phyloP scores from a whole-genome alignment of 345 rosid species.

The Physaria fendleri region DNA sequence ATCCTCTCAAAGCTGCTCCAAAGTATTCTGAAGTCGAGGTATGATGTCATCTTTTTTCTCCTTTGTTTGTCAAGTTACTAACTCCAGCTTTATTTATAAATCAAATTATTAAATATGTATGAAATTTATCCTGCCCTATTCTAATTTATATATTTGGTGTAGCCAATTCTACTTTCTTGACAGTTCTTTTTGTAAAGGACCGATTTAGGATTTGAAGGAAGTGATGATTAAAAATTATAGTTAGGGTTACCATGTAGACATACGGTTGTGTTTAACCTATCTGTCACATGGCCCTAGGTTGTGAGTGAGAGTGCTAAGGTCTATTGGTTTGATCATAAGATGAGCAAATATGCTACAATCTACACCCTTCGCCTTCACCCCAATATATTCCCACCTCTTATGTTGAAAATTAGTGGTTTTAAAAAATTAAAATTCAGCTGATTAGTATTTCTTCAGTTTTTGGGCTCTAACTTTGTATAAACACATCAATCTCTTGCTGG shows the following conservation, averaged over 20 bases:
- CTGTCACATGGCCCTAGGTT: neutral
- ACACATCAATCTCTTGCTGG: constrained; percentile 14
- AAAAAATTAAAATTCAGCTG: neutral
- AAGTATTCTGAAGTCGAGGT: constrained; percentile 75
- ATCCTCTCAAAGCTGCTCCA: constrained; percentile 34
- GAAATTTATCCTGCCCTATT: neutral
- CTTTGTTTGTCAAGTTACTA: neutral
- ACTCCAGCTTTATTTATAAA: neutral
- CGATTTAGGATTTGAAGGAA: neutral
- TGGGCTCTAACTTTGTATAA: neutral
- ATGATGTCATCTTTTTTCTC: neutral
- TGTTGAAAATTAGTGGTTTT: neutral
- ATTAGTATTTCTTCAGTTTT: constrained; percentile 4
- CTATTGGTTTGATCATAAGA: neutral
- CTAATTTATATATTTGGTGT: neutral
- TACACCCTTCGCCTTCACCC: neutral
- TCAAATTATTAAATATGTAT: too few relatives aligned
- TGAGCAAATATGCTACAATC: neutral
- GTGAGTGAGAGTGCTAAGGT: constrained; percentile 11
- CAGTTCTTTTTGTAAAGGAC: neutral
- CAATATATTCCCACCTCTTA: neutral
- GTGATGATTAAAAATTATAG: constrained; percentile 5
- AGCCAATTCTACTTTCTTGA: neutral
- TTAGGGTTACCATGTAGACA: neutral
- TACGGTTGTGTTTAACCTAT: neutral